Percentiles rank a stretch among this genome's conserved stretches.
These are phyloP conservation scores for Pythium periplocum DNA, from an alignment of 352 stramenopile species.

Conservation along the genomic window DNA sequence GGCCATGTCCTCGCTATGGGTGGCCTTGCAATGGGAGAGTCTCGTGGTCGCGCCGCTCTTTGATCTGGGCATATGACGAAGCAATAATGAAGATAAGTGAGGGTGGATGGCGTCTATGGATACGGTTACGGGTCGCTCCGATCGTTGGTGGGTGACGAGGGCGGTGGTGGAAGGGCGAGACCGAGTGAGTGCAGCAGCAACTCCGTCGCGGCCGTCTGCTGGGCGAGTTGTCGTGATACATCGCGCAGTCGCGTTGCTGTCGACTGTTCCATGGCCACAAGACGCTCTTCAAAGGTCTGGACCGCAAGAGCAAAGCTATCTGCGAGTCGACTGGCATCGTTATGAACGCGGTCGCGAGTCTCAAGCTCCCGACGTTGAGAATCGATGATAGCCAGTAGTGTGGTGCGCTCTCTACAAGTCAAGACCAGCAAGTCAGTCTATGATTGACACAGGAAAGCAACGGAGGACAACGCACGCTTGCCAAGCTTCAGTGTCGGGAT, in stretches of 20 bases:
- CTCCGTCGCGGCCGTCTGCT: slow-evolving; percentile 37
- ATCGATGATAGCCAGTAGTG: slow-evolving; percentile 57
- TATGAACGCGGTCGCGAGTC: slow-evolving; percentile 40
- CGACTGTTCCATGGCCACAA: slow-evolving; percentile 41
- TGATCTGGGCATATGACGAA: slow-evolving; percentile 16
- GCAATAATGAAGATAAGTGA: not conserved
- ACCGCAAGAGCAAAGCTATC: slow-evolving; percentile 51
- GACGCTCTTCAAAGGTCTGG: slow-evolving; percentile 49
- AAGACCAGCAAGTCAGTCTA: not conserved
- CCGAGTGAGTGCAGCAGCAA: slow-evolving; percentile 51
- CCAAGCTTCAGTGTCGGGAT: not conserved
- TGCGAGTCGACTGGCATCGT: slow-evolving; percentile 44
- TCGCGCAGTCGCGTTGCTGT: slow-evolving; percentile 34
- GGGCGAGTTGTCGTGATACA: slow-evolving; percentile 37
- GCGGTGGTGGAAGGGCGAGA: slow-evolving; percentile 10
- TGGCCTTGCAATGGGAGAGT: slow-evolving; percentile 58
- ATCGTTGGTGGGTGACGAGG: not conserved
- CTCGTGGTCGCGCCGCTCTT: slow-evolving; percentile 62
- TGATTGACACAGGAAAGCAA: not conserved
- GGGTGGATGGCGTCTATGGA: not conserved
- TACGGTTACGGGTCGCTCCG: not conserved
- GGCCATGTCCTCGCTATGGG: slow-evolving; percentile 57
- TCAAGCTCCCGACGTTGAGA: slow-evolving; percentile 53
- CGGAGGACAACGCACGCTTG: slow-evolving; percentile 5
- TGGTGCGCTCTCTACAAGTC: slow-evolving; percentile 35